Conservation (phyloP, 345 rosid species). For the Pistacia integerrima region DNA sequence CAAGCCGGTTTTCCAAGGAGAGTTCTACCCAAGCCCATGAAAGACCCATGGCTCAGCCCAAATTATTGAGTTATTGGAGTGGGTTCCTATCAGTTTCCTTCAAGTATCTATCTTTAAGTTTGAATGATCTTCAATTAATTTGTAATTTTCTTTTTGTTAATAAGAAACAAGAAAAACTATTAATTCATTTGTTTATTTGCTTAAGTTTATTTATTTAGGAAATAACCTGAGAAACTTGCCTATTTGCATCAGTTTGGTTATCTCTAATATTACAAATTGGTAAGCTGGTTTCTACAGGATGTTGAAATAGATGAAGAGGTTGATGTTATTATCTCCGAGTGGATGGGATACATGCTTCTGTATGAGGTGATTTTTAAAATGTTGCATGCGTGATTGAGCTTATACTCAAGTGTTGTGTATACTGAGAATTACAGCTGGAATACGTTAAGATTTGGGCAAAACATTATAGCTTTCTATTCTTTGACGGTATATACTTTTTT, state of each 20-base stretch:
- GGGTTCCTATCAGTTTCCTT: not conserved
- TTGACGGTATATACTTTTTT: not conserved
- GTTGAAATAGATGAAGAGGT: constrained; percentile 93
- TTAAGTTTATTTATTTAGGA: not conserved
- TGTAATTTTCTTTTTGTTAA: not conserved
- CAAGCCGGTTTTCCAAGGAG: too few species aligned
- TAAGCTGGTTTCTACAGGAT: constrained; percentile 57
- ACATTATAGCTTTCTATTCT: not conserved
- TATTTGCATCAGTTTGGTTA: not conserved
- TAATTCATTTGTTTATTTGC: not conserved
- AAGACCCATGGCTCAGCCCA: too few species aligned
- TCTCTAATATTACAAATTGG: not conserved
- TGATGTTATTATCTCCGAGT: constrained; percentile 93
- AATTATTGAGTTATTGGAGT: too few species aligned
- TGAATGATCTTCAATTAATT: not conserved
- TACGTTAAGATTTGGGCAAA: not conserved
- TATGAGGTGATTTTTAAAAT: constrained; percentile 69
- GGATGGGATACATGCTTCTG: constrained; percentile 99
- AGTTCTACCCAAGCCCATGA: too few species aligned
- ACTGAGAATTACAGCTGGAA: not conserved
- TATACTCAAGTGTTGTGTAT: constrained; percentile 1
- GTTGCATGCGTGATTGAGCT: constrained; percentile 13
- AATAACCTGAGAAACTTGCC: not conserved
- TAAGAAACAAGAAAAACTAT: too few species aligned
- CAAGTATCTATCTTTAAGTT: not conserved